Evolutionary conservation across 2,329 filamentous ascomycete species (phyloP).

Genomic region (Penicillium fuscoglaucum): DNA sequence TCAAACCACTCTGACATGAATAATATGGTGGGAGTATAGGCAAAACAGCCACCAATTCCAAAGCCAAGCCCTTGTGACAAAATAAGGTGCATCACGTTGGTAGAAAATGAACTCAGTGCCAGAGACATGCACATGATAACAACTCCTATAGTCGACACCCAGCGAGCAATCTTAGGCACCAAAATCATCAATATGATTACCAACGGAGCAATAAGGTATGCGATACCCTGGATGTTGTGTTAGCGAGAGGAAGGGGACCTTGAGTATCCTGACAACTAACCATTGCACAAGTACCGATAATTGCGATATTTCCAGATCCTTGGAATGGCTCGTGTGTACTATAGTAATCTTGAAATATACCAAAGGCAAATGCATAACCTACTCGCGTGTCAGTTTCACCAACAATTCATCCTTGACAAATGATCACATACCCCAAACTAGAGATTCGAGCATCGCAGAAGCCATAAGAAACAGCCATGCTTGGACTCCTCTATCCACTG

Average conservation of each 20-base stretch:
- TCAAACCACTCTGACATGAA: constrained; percentile 56
- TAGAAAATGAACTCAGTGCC: constrained; percentile 42
- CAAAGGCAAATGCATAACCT: constrained; percentile 70
- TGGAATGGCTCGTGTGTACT: constrained; percentile 59
- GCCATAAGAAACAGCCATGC: constrained; percentile 27
- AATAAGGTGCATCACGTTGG: constrained; percentile 42
- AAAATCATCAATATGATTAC: constrained; percentile 32
- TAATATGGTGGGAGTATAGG: constrained; percentile 50
- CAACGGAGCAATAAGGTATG: constrained; percentile 29
- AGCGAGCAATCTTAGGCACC: constrained; percentile 32
- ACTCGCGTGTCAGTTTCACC: neutral
- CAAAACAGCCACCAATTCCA: constrained; percentile 47
- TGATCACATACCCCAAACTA: constrained; percentile 24
- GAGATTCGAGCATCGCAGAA: constrained; percentile 23
- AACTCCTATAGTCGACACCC: constrained; percentile 36
- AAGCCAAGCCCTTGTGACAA: constrained; percentile 41
- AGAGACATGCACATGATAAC: constrained; percentile 38
- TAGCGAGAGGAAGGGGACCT: neutral
- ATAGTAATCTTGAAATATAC: constrained; percentile 71
- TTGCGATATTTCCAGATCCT: constrained; percentile 52
- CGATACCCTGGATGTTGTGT: constrained; percentile 25
- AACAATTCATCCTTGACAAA: neutral
- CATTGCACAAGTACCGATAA: constrained; percentile 66
- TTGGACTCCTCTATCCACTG: constrained; percentile 20
- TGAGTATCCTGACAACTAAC: constrained; percentile 28